Base-by-base conservation (phyloP, 441 rosid genomes). In the Erysimum cheiri region DNA sequence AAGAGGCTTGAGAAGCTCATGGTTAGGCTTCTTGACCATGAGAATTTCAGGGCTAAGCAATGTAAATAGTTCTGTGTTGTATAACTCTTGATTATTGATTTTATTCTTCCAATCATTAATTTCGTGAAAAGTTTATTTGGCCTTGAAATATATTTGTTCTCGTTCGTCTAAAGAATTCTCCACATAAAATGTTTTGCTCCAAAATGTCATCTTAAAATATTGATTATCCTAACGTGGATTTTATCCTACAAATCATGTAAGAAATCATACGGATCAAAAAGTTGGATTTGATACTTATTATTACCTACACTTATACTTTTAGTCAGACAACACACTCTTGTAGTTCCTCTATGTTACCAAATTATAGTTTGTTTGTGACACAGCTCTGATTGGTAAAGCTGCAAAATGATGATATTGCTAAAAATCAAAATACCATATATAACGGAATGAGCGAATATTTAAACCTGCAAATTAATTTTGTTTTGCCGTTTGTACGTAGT, bases 1-100 rank as follows among this genome's bases (percentile, higher is more conserved):
- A 82, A 80, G 80, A 83, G 88, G 87, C 80, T 93, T 24, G 93
- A 92, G 82, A 85, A 82, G 64, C 84, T 88, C 24, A 62, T 90
- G 41, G 81, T 87, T 58, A 75, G 63, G 74, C 86, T 92, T 70
- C 87, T 88, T 71, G 85, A 88, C 68, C 72, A 81, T 35, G 89
- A 84, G 69, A 90, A 40, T 70, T 90, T 87, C 67, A 85, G 90
- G 71, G 79, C 83, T 39, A 86, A 85, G 71, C 95, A 93, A 65
- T 93, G 96, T 85, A 85, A 81, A 86, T 93, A 88, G 70, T 78
- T 76, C 3, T 68, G 66, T 53, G 32, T 33, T 56, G 49, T 10
- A 9, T 31, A 61, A 70, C 36, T 32, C 62, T 58, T 61, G 64
- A 67, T 50, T 49, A 26, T 59, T 58, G 40, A 31, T 67, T 39